Base-by-base conservation (phyloP, 164 flowering plant genomes). In the Vitis cinerea region DNA sequence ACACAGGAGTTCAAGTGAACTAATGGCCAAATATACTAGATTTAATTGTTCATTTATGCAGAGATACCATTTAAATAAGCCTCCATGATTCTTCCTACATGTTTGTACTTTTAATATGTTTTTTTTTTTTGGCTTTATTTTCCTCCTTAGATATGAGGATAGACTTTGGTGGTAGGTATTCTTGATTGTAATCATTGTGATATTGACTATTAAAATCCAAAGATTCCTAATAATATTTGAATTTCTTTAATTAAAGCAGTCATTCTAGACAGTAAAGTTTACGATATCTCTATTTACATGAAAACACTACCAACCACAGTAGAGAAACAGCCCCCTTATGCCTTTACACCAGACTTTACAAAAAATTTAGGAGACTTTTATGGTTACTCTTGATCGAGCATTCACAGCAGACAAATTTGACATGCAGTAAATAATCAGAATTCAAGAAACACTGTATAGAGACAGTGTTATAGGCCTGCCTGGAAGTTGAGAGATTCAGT, bases 1-100 rank as follows among this genome's bases (percentile, higher is more conserved):
- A 93, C 76, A 77, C 96, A 9, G 98, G 98, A 70, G 86, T 87
- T 51, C 98, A 89, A 86, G 86, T 91, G 30, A 74, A 78, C 60
- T 58, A 19, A 9, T 64, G 60, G 61, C 37, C 11, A 53, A 13
- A 16, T 13, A 29, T 5, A 17, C 13, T 37, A n/a, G 14, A 54
- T 8, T 65, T 4, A 27, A 64, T 51, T 51, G 47, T 30, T 64
- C 37, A 23, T 64, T 50, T 10, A 10, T 64, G 15, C 15, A 64
- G 7, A 16, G 27, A 50, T 19, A 27, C 15, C 16, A 65, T 65
- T 12, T 17, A 51, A 65, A 14, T 50, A 65, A 52, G 19, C 37
- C 48, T 19, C 17, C 17, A 64, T 48, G 47, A 63, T 63, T 48
- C 50, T 31, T 31, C 29, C 9, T 48, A 4, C 6, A 13, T 62